phyloP scores from a whole-genome alignment of 495 filamentous ascomycete species.

The Thermothielavioides terrestris region DNA sequence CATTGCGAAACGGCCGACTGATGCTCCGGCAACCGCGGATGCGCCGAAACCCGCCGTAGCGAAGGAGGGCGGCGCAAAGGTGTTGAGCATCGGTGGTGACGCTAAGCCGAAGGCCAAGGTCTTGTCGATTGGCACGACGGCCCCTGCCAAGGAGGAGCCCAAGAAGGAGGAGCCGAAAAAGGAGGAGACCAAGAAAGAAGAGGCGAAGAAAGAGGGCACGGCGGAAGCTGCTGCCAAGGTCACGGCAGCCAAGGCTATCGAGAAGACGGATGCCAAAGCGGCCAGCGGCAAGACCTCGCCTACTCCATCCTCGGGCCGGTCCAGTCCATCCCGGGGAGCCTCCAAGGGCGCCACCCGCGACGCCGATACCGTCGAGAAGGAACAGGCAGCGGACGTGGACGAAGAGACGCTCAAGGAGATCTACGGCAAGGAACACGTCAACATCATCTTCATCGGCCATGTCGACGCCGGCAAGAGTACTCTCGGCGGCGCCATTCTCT shows the following conservation, averaged over 20 bases:
- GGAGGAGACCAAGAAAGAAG: constrained; percentile 39
- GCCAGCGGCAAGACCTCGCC: constrained; percentile 67
- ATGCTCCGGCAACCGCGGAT: constrained; percentile 34
- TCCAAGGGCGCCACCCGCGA: constrained; percentile 52
- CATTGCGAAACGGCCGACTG: constrained; percentile 57
- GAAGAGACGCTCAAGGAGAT: constrained; percentile 88
- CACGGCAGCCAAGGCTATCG: constrained; percentile 59
- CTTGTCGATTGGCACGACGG: constrained; percentile 53
- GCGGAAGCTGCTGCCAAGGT: constrained; percentile 53
- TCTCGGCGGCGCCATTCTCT: constrained; percentile 83
- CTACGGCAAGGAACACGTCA: constrained; percentile 97
- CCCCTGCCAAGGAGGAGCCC: constrained; percentile 27
- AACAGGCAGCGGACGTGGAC: constrained; percentile 83
- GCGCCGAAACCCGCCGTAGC: constrained; percentile 40
- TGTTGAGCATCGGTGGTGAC: constrained; percentile 43
- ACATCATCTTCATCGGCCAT: constrained; percentile 96
- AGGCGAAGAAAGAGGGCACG: constrained; percentile 32
- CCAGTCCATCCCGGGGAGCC: constrained; percentile 53
- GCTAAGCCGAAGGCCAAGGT: constrained; percentile 57
- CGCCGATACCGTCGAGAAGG: constrained; percentile 75
- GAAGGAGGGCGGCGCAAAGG: constrained; percentile 42
- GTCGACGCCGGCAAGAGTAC: constrained; percentile 97
- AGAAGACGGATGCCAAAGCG: constrained; percentile 73
- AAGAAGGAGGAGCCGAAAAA: constrained; percentile 37
- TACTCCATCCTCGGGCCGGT: constrained; percentile 67